A percentile compares a stretch with the other conserved stretches of the same genome.
These are phyloP conservation scores for Peronospora farinosa DNA, from an alignment of 352 stramenopile species.

Conservation along the genomic window DNA sequence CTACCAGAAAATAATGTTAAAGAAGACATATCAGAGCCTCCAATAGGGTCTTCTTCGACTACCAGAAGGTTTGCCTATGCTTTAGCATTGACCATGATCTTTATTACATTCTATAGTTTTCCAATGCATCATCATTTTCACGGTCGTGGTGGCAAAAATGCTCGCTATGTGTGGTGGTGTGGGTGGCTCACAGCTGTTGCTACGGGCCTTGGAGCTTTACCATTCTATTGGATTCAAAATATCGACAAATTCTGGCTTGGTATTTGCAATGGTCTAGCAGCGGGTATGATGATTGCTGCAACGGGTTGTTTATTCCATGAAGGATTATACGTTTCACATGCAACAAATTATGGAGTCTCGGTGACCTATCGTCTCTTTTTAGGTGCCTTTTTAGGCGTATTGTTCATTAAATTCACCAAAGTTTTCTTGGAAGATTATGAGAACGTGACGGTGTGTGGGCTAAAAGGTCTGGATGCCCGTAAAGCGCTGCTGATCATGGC, in stretches of 20 bases:
- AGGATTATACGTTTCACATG: slow-evolving; percentile 78
- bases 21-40: slow-evolving; percentile 2
- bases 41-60: slow-evolving; percentile 10
- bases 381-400: slow-evolving; percentile 88
- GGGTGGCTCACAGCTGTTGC: slow-evolving; percentile 95
- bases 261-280: slow-evolving; percentile 92
- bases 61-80: slow-evolving; percentile 36
- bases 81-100: slow-evolving; percentile 40
- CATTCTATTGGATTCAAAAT: slow-evolving; percentile 91
- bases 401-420: slow-evolving; percentile 96
- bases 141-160: slow-evolving; percentile 42
- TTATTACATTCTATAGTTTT: slow-evolving; percentile 67
- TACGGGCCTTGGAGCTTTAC: slow-evolving; percentile 92
- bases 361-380: slow-evolving; percentile 79
- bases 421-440: slow-evolving; percentile 93
- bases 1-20: slow-evolving; percentile 2
- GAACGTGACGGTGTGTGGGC: slow-evolving; percentile 85
- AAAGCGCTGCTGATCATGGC: slow-evolving; percentile 96
- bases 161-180: slow-evolving; percentile 94
- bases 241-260: slow-evolving; percentile 92
- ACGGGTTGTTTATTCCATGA: slow-evolving; percentile 93
- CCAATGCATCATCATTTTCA: slow-evolving; percentile 26
- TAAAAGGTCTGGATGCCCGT: slow-evolving; percentile 79
- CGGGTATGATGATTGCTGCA: slow-evolving; percentile 97
- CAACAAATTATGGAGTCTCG: slow-evolving; percentile 57